Conservation (phyloP, 768 basidiomycete genomes). For the Myochromella boudieri region DNA sequence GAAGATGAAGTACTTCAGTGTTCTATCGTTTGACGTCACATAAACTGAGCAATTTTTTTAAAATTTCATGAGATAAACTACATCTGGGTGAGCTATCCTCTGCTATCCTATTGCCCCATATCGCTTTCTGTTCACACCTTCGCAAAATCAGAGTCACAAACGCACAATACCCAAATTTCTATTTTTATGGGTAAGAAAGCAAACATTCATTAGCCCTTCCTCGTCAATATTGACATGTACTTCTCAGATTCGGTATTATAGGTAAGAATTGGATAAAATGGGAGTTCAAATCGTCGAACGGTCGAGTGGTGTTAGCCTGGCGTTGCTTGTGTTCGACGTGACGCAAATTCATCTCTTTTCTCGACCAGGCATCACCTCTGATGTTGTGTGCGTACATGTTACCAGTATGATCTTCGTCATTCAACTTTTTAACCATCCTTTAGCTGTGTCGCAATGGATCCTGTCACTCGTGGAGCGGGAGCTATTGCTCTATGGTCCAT, state of each 20-base stretch:
- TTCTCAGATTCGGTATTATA: constrained; percentile 48
- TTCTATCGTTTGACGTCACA: background rate
- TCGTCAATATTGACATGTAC: background rate
- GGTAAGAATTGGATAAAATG: background rate
- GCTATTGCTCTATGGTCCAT: constrained; percentile 48
- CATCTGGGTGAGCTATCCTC: constrained; percentile 33
- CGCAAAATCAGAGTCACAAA: constrained; percentile 31
- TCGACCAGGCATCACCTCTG: constrained; percentile 33
- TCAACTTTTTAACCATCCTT: background rate
- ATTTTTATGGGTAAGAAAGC: constrained; percentile 36
- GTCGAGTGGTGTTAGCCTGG: constrained; percentile 27
- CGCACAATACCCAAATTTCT: constrained; percentile 35
- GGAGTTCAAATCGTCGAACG: background rate
- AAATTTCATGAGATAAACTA: constrained; percentile 28
- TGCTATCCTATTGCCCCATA: background rate
- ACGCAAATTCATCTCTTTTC: constrained; percentile 45
- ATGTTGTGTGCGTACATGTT: constrained; percentile 30
- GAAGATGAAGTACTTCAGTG: constrained; percentile 32
- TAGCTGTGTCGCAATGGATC: constrained; percentile 47
- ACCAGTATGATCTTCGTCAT: background rate
- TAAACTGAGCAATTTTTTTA: background rate
- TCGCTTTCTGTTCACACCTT: constrained; percentile 11
- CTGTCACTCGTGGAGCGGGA: constrained; percentile 42
- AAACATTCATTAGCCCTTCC: background rate
- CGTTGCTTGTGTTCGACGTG: constrained; percentile 41